Base-by-base conservation (phyloP, 108 stramenopile genomes). In the Mediolabrus comicus region DNA sequence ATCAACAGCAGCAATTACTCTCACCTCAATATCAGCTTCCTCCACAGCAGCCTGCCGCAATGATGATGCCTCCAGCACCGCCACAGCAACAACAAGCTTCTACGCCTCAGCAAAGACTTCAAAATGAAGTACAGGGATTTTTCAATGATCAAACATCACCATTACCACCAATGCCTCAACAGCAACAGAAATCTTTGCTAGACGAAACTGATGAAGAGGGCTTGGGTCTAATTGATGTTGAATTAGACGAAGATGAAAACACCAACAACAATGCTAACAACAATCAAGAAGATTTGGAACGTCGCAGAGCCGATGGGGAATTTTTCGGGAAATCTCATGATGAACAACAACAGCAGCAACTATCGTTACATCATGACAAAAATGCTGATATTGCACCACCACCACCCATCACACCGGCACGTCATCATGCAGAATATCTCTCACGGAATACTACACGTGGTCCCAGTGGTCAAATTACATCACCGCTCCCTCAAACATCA, bases 401-500 rank as follows among this genome's bases (percentile, higher is more conserved):
- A 34, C 74, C 84, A 2, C 65, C 84, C n/a, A 26, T 53, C 17
- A 65, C 73, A 16, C 73, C 62, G 7, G 74, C 63, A 3, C 78
- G 74, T 27, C 54, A 51, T 10, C 62, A 72, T 49, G 68, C 69
- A 14, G 83, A 79, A 39, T 68, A 54, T 67, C 63, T 94, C 28
- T 55, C 89, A 1, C 60, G 57, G 62, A 66, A 81, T 41, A 74
- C 85, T 11, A 75, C 74, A 25, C 65, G 53, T 33, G 7, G 9
- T 24, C 41, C 17, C 22, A 22, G 19, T 4, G 46, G 39, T 7
- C 72, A 82, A 13, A 70, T 73, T 5, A 74, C 86, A 3, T 86
- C 91, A 5, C 81, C 88, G 14, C 82, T 95, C 3, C 94, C 94
- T 49, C 74, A 83, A 78, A 77, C 79, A 7, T 78, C 84, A 25